These are phyloP conservation scores for Trypanosoma brucei DNA, from an alignment of 208 protist genomes.

Conservation along the genomic window DNA sequence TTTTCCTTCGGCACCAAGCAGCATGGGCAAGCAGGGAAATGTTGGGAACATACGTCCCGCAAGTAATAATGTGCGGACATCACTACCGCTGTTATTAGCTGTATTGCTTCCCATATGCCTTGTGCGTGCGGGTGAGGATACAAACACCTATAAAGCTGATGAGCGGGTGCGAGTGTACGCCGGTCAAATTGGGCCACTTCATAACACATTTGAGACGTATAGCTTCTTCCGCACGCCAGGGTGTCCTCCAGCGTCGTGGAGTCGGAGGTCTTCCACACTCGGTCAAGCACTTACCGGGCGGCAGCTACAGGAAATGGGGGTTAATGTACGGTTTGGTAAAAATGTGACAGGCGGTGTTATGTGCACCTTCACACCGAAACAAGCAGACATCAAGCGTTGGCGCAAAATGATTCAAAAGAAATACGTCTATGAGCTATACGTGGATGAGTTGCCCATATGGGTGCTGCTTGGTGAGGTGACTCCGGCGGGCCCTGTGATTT, in stretches of 20 bases:
- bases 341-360: slow-evolving; percentile 17
- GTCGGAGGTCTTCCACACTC: slow-evolving; percentile 39
- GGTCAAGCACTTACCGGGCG: slow-evolving; percentile 81
- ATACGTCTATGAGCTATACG: slow-evolving; percentile 54
- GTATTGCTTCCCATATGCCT: slow-evolving; percentile 4
- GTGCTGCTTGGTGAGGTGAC: slow-evolving; percentile 29
- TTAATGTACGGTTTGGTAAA: slow-evolving; percentile 44
- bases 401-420: slow-evolving; percentile 24
- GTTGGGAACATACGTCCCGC: neutral
- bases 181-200: slow-evolving; percentile 92
- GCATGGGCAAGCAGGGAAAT: neutral
- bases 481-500: slow-evolving; percentile 51
- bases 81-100: slow-evolving; percentile 2
- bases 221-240: slow-evolving; percentile 78
- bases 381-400: slow-evolving; percentile 16
- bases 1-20: neutral
- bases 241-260: slow-evolving; percentile 36
- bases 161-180: slow-evolving; percentile 77
- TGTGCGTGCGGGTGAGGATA: slow-evolving; percentile 27
- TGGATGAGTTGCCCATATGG: slow-evolving; percentile 64
- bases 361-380: slow-evolving; percentile 28
- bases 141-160: slow-evolving; percentile 29
- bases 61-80: neutral
- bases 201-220: slow-evolving; percentile 95
- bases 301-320: slow-evolving; percentile 37